A percentile compares a stretch with the other conserved stretches of the same genome.
These are phyloP conservation scores for Isochrysis galbana DNA, from an alignment of 78 protist species.

Conservation along the genomic window DNA sequence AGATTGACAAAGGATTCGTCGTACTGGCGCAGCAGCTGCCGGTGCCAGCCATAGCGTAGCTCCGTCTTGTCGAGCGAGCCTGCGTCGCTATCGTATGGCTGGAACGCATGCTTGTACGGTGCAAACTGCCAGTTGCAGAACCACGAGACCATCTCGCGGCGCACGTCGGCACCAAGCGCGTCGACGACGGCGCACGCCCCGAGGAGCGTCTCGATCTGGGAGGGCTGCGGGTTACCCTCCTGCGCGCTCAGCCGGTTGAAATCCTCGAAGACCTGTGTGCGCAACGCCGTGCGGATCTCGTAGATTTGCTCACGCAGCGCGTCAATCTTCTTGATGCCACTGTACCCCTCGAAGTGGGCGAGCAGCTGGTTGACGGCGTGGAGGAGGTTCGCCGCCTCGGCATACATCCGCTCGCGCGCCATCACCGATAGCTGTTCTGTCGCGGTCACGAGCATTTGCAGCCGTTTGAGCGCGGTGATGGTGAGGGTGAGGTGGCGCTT, in stretches of 20 bases:
- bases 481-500: conserved; percentile 78
- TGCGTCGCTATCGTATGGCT: not conserved
- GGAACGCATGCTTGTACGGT: not conserved
- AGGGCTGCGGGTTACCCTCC: not conserved
- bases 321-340: conserved; percentile 8
- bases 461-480: conserved; percentile 70
- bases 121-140: not conserved
- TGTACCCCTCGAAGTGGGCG: conserved; percentile 37
- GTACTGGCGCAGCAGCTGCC: not conserved
- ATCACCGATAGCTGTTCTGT: conserved; percentile 7
- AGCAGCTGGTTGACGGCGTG: conserved; percentile 23
- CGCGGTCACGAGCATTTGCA: conserved; percentile 62
- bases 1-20: not conserved
- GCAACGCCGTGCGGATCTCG: not conserved
- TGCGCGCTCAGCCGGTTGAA: not conserved
- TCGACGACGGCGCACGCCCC: conserved; percentile 33
- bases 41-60: conserved; percentile 24
- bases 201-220: not conserved
- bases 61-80: conserved; percentile 13
- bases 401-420: conserved; percentile 4
- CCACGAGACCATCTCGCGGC: not conserved
- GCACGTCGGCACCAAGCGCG: not conserved
- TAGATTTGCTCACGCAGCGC: not conserved
- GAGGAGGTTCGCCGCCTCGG: conserved; percentile 27
- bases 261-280: conserved; percentile 8